Conservation (phyloP, 148 eudicot species). For the Chenopodium formosanum region DNA sequence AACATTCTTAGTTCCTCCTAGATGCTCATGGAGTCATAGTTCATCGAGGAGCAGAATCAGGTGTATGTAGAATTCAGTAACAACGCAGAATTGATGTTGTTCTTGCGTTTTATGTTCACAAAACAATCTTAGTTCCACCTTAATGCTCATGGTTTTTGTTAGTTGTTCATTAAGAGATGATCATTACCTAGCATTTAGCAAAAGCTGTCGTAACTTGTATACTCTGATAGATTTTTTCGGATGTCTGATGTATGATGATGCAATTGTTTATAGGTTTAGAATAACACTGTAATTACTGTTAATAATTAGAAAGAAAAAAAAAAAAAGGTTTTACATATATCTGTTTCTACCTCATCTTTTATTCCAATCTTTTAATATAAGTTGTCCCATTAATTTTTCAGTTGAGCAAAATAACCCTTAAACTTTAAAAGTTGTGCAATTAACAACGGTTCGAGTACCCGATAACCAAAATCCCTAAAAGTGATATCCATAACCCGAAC, state of each 20-base stretch:
- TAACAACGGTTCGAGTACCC: too few relatives aligned
- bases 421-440: too few relatives aligned
- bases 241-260: too few relatives aligned
- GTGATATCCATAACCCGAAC: too few relatives aligned
- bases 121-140: neutral
- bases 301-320: too few relatives aligned
- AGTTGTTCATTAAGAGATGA: neutral
- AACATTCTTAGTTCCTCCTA: too few relatives aligned
- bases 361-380: neutral
- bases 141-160: neutral
- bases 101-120: neutral
- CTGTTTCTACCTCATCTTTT: neutral
- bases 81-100: neutral
- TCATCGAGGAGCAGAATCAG: conserved; percentile 71
- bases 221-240: neutral
- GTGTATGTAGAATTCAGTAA: conserved; percentile 89
- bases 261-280: too few relatives aligned
- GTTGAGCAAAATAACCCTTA: too few relatives aligned
- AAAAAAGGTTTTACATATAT: too few relatives aligned
- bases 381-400: too few relatives aligned
- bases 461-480: too few relatives aligned
- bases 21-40: conserved; percentile 20
- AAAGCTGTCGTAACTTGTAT: neutral
- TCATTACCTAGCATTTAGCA: neutral
- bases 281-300: too few relatives aligned